Evolutionary conservation across 257 asterid genomes (phyloP), one percentile per base, ranked within the genome.

Genomic region (Petunia secreta): DNA sequence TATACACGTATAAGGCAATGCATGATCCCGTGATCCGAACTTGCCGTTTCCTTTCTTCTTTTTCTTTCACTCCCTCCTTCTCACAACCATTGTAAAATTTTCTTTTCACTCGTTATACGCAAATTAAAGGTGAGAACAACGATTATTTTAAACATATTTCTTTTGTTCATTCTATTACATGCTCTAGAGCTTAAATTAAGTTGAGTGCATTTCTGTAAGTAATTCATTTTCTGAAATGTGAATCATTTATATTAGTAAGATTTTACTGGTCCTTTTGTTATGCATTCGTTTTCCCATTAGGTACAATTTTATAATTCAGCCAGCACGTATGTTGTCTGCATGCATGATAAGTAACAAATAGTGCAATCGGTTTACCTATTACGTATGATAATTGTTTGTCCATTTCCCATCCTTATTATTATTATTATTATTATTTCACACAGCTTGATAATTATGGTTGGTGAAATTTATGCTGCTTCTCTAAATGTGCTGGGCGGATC

Each of bases 61-160:
- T 69, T 69, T 46, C 59, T 69, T 25, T 71, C 60, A 34, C 50
- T 73, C 50, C 59, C 15, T 50, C 65, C 65, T 63, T 34, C 46
- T 73, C 58, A 50, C 44, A 73, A 71, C 3, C 46, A 73, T 6
- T 11, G 50, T 36, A 16, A 25, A 25, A 48, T 13, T 39, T 64
- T 38, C 25, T 37, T 38, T 64, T 64, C 25, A 62, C 40, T 52
- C 57, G 15, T 25, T 25, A 25, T 52, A 60, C 40, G 44, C 46
- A 63, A 63, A 63, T 69, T 68, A 57, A 57, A 57, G 75, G 75
- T 68, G 75, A 68, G 75, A 8, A 0, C 1, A 68, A n/a, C 44
- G 39, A 41, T 16, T 39, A 41, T 43, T 50, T n/a, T n/a, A n/a
- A n/a, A n/a, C n/a, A n/a, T n/a, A n/a, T 57, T 57, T 6, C 63